These are phyloP conservation scores for Eucalyptus paniculata DNA, from an alignment of 345 rosid genomes.

Conservation along the genomic window DNA sequence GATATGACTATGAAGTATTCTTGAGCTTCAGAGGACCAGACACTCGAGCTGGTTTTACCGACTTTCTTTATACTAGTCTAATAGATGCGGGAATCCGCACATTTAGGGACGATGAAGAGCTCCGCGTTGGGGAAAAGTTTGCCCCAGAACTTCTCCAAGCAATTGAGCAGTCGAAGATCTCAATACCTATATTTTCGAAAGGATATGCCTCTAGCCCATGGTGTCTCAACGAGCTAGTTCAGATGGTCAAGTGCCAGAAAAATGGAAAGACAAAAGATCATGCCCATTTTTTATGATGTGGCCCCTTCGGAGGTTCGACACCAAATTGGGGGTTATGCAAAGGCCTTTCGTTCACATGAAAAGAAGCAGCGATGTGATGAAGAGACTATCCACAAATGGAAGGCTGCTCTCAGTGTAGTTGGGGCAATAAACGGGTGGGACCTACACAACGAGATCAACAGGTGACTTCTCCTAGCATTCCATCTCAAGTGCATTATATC, in stretches of 20 bases:
- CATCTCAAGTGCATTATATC: fast-evolving
- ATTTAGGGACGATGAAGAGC: fast-evolving
- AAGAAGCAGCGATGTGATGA: fast-evolving
- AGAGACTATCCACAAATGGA: fast-evolving
- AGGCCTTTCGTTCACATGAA: too few species aligned
- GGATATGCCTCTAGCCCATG: fast-evolving
- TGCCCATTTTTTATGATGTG: too few species aligned
- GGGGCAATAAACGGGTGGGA: neutral
- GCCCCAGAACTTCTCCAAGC: too few species aligned
- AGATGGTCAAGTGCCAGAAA: too few species aligned
- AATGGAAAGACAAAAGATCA: too few species aligned
- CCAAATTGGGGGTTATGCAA: fast-evolving
- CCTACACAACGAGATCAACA: fast-evolving
- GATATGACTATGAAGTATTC: too few species aligned
- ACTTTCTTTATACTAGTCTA: fast-evolving
- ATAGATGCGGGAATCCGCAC: fast-evolving
- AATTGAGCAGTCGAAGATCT: too few species aligned
- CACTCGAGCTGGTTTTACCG: fast-evolving
- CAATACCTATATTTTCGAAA: too few species aligned
- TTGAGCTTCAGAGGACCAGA: too few species aligned
- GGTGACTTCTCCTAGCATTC: neutral
- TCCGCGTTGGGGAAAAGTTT: fast-evolving
- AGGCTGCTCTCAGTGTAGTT: neutral
- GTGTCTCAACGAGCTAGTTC: fast-evolving
- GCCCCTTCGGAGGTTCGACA: fast-evolving